A percentile compares a stretch with the other conserved stretches of the same genome.
Conservation (phyloP, 352 stramenopile species). For the Globisporangium viniferum region DNA sequence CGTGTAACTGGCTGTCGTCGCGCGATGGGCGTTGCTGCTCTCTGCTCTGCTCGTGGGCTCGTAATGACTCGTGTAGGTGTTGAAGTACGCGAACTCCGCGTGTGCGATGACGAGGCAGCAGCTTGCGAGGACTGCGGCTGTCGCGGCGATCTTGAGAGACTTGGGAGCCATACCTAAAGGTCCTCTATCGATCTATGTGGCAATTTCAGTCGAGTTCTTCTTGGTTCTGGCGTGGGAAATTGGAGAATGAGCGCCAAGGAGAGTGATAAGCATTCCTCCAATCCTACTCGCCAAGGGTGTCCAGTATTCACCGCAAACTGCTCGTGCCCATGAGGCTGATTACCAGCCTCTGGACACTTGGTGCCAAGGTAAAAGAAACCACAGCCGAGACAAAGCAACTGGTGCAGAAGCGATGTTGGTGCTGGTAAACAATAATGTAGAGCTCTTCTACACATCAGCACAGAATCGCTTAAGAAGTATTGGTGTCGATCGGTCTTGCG, state of each 20-base stretch:
- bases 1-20: not conserved
- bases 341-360: not conserved
- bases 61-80: not conserved
- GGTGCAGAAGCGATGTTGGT: no score
- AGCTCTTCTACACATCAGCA: not conserved
- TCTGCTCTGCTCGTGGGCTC: not conserved
- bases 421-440: not conserved
- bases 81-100: not conserved
- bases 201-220: not conserved
- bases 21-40: not conserved
- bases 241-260: not conserved
- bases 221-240: not conserved
- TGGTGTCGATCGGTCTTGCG: not conserved
- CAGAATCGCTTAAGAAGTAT: not conserved
- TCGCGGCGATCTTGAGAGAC: not conserved
- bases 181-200: not conserved
- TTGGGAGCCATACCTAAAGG: not conserved
- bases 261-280: not conserved
- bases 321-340: not conserved
- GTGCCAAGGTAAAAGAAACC: not conserved
- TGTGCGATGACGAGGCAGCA: not conserved
- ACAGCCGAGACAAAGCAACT: not conserved
- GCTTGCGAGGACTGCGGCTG: not conserved
- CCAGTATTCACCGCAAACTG: not conserved
- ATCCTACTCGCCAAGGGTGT: not conserved